A percentile compares a stretch with the other conserved stretches of the same genome.
These are phyloP conservation scores for Claviceps digitariae DNA, from an alignment of 2,329 filamentous ascomycete genomes.

Conservation along the genomic window DNA sequence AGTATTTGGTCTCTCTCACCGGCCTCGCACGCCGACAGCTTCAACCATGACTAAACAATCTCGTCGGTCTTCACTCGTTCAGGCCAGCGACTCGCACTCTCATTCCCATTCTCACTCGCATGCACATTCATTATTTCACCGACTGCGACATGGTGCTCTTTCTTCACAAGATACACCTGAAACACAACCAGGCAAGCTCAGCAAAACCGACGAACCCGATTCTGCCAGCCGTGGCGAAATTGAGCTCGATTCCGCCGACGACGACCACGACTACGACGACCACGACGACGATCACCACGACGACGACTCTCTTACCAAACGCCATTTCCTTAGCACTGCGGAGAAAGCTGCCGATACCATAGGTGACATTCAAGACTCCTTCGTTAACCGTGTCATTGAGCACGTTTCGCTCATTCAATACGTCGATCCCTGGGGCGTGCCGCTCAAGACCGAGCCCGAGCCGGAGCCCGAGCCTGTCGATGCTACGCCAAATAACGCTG, in stretches of 20 bases:
- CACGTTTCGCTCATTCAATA: constrained; percentile 42
- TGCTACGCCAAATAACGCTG: constrained; percentile 24
- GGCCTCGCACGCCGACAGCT: constrained; percentile 7
- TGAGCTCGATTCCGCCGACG: background rate
- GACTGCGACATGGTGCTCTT: constrained; percentile 7
- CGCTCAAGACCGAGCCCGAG: constrained; percentile 32
- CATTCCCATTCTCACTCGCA: constrained; percentile 13
- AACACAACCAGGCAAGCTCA: constrained; percentile 1
- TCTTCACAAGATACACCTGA: constrained; percentile 7
- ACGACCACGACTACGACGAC: constrained; percentile 3
- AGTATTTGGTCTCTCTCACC: constrained; percentile 6
- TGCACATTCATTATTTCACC: constrained; percentile 12
- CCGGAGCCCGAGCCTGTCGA: too few species aligned
- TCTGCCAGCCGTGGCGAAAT: constrained; percentile 11
- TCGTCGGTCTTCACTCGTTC: constrained; percentile 25
- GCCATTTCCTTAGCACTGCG: constrained; percentile 6
- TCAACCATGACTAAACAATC: constrained; percentile 21
- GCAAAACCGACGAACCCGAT: constrained; percentile 8
- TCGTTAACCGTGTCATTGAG: constrained; percentile 35
- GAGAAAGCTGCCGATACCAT: constrained; percentile 5
- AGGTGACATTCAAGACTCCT: constrained; percentile 6
- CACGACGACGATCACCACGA: constrained; percentile 3
- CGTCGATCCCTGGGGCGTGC: constrained; percentile 33
- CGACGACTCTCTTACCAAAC: constrained; percentile 6
- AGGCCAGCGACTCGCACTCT: constrained; percentile 16